Percentiles rank a stretch among this genome's conserved stretches.
phyloP scores from a whole-genome alignment of 768 basidiomycete genomes.

The Lactifluus hygrophoroides region DNA sequence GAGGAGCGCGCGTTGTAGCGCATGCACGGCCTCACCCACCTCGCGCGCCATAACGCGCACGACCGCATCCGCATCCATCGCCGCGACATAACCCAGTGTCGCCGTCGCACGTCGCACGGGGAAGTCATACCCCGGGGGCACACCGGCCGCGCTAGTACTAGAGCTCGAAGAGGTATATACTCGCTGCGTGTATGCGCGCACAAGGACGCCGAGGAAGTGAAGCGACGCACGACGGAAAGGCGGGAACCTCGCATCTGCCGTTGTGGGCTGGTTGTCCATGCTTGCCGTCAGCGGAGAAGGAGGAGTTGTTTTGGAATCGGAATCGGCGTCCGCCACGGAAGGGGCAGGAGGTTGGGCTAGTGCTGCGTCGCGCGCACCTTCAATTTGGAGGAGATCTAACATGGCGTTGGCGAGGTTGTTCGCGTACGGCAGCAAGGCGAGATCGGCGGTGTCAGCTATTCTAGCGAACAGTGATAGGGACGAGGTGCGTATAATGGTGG shows the following conservation, averaged over 20 bases:
- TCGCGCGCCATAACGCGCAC: slow-evolving; percentile 20
- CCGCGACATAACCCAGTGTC: slow-evolving; percentile 18
- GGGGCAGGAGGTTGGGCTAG: not conserved
- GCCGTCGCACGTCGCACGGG: slow-evolving; percentile 8
- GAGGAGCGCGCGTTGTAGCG: slow-evolving; percentile 7
- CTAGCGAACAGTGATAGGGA: slow-evolving; percentile 64
- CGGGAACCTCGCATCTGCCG: slow-evolving; percentile 57
- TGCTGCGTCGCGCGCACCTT: slow-evolving; percentile 34
- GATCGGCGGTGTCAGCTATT: slow-evolving; percentile 54
- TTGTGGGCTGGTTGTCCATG: slow-evolving; percentile 53
- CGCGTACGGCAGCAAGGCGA: slow-evolving; percentile 56
- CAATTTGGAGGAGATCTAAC: slow-evolving; percentile 69
- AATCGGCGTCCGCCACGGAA: not conserved
- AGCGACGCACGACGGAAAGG: slow-evolving; percentile 78
- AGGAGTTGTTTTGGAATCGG: not conserved
- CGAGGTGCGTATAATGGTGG: slow-evolving; percentile 66
- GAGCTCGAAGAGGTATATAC: slow-evolving; percentile 28
- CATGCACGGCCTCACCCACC: slow-evolving; percentile 14
- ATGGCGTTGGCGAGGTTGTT: slow-evolving; percentile 55
- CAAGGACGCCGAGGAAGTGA: slow-evolving; percentile 65
- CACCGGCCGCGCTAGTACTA: not conserved
- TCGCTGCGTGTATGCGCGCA: slow-evolving; percentile 50
- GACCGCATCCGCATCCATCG: slow-evolving; percentile 14
- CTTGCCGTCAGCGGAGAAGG: slow-evolving; percentile 15
- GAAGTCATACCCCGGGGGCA: slow-evolving; percentile 3